These are phyloP conservation scores for Beauveria australis DNA, from an alignment of 2,329 filamentous ascomycete species.

Conservation along the genomic window DNA sequence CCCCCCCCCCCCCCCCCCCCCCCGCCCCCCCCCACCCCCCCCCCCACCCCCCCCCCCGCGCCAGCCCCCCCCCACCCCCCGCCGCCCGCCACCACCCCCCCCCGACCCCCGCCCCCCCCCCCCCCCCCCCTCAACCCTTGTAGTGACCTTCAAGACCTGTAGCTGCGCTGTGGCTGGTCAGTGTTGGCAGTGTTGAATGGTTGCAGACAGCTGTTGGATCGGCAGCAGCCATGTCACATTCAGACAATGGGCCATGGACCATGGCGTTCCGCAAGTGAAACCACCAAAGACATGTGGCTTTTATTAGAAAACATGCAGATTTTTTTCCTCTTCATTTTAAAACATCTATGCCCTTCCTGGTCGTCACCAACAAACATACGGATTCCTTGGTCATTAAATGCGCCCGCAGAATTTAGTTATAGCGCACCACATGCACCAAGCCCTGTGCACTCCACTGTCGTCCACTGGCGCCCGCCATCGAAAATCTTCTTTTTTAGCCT, in stretches of 20 bases:
- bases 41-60: no score
- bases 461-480: not conserved
- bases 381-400: not conserved
- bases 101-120: no score
- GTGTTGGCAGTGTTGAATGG: not conserved
- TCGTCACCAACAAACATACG: not conserved
- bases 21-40: no score
- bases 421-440: not conserved
- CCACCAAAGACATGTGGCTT: not conserved
- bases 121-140: no score
- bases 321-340: not conserved
- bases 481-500: not conserved
- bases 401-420: not conserved
- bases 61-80: no score
- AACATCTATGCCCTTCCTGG: not conserved
- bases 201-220: not conserved
- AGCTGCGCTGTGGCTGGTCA: no score
- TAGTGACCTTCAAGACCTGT: no score
- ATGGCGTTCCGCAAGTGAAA: not conserved
- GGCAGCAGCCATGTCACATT: not conserved
- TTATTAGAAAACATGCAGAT: not conserved
- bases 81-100: no score
- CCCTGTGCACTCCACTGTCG: not conserved
- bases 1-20: no score
- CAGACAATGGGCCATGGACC: not conserved